Evolutionary conservation across 257 asterid species (phyloP), one percentile per base, ranked within the genome.

Genomic region (Solanum commersonii): DNA sequence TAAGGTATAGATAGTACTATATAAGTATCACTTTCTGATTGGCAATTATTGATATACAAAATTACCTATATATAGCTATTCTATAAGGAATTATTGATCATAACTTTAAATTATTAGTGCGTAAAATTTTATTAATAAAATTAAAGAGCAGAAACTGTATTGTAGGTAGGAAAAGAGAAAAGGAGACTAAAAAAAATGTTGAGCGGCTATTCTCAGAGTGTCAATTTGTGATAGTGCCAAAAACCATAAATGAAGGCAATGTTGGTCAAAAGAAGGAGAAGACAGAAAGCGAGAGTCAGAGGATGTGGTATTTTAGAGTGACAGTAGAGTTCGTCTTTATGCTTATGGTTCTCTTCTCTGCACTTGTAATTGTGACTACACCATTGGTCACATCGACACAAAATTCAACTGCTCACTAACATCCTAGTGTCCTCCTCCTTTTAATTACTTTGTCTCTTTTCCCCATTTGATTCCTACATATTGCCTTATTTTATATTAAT

Each of bases 261-360:
- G 38, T 37, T 82, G 70, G 88, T 86, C 88, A 88, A 90, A 88
- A 18, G 8, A 65, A 37, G 20, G 18, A 65, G 27, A 23, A 65
- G 70, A 38, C 44, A 67, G 82, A 68, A 78, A 85, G 83, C 60
- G n/a, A 22, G 59, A 76, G 90, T 63, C 10, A 23, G 82, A 49
- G 87, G 90, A 74, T 46, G 70, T 23, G 56, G 67, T 35, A 31
- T 33, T 34, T 52, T 49, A 23, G 34, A 23, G 83, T 63, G 88
- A 88, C 84, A 49, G 89, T 89, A 85, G 88, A 63, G 2, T 74
- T 89, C 85, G 90, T 87, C 92, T 82, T 91, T 82, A 87, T 89
- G 87, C n/a, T 27, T 83, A 34, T 72, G 87, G 85, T 85, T 72
- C 85, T 79, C 65, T 44, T 79, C 65, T 79, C 84, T 79, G 65